Evolutionary conservation across 148 eudicot species (phyloP).

Genomic region (Heliosperma pusillum): DNA sequence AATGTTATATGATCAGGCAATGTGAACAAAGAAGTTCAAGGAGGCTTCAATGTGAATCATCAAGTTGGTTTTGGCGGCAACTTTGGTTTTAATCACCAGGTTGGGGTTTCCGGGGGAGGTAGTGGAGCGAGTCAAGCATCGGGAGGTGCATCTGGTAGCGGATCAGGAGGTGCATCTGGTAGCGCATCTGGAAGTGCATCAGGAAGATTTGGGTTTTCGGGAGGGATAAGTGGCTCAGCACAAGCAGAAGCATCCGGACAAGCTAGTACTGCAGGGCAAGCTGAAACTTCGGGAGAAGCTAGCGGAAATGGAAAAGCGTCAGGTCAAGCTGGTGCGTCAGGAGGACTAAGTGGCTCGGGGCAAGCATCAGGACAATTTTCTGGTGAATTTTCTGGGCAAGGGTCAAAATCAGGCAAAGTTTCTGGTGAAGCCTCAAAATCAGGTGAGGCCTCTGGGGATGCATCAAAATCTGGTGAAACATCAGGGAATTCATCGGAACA

Average conservation of each 20-base stretch:
- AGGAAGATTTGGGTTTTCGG: background rate
- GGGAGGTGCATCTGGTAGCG: constrained; percentile 1
- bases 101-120: background rate
- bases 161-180: background rate
- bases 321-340: background rate
- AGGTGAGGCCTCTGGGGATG: background rate
- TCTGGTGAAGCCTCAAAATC: background rate
- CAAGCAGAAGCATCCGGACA: background rate
- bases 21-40: background rate
- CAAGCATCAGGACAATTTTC: background rate
- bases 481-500: background rate
- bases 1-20: background rate
- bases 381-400: constrained; percentile 9
- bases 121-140: background rate
- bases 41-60: background rate
- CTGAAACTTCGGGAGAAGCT: background rate
- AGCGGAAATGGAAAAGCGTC: background rate
- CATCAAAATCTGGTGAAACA: background rate
- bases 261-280: background rate
- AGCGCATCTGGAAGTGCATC: background rate
- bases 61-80: background rate
- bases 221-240: background rate
- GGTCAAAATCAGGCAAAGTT: background rate
- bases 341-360: background rate
- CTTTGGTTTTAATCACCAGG: background rate